Base-by-base conservation (phyloP, 768 basidiomycete genomes). In the Pleurotus platypus region DNA sequence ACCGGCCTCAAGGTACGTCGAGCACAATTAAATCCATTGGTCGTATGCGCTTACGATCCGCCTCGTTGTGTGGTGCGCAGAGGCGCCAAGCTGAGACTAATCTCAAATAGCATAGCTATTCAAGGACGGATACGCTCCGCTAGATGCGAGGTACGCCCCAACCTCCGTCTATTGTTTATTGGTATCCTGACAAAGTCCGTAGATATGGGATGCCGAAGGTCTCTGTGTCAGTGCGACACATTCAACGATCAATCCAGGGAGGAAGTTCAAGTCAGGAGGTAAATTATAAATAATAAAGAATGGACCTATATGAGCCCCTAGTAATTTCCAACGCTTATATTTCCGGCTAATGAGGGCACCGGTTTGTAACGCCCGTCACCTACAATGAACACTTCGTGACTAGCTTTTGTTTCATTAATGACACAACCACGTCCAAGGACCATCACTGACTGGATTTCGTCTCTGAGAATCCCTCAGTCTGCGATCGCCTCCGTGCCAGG, bases 111-210 rank as follows among this genome's bases (percentile, higher is more conserved):
- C 2, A 67, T 79, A 55, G 75, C 70, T 30, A 67, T 75, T n/a
- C 66, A 72, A 22, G 78, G 78, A 1, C 71, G 73, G 5, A 66
- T 79, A 43, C 74, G 76, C 48, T 74, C 74, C 18, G 70, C 76
- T 12, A 67, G 77, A 57, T 77, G 75, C 53, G 80, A 82, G 69
- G 79, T 79, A 42, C 30, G 73, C 63, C 3, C 12, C 26, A 51
- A 7, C 8, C 39, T 16, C 8, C 18, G 5, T 8, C 13, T 24
- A 5, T 15, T 48, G 5, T 8, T 15, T 15, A 7, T 6, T 26
- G 13, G 7, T 20, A 35, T 24, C 26, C 6, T 15, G 13, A 15
- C 18, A 6, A 4, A 9, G n/a, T 38, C 24, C 40, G 24, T 26
- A 54, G 51, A 54, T 54, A 18, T 42, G 51, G 51, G 51, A 54